Evolutionary conservation across 306 rosid species (phyloP).

Genomic region (Inga leiocalycina): DNA sequence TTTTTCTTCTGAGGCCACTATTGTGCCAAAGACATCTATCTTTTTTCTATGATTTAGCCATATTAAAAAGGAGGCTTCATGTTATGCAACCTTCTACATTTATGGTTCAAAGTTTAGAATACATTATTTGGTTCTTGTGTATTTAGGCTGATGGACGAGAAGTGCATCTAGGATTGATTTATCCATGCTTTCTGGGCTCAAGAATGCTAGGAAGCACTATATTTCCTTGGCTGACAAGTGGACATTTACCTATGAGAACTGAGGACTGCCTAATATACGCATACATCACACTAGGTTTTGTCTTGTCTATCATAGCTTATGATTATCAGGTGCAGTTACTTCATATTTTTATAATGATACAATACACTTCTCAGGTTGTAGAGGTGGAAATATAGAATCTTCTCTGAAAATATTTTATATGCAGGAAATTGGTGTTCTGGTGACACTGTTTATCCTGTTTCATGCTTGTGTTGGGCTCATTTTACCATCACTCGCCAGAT

Average conservation of each 20-base stretch:
- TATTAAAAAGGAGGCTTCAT: background rate
- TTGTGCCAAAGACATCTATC: conserved; percentile 3
- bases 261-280: conserved; percentile 76
- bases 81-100: conserved; percentile 12
- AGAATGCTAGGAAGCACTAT: conserved; percentile 92
- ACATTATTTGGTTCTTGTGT: conserved; percentile 29
- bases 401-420: conserved; percentile 34
- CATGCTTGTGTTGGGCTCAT: conserved; percentile 76
- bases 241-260: conserved; percentile 67
- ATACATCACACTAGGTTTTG: conserved; percentile 60
- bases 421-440: conserved; percentile 87
- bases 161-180: conserved; percentile 82
- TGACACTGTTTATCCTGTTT: conserved; percentile 73
- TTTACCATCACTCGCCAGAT: conserved; percentile 87
- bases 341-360: conserved; percentile 23
- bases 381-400: conserved; percentile 25
- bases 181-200: conserved; percentile 79
- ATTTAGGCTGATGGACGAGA: conserved; percentile 95
- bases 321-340: conserved; percentile 80
- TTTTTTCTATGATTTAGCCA: background rate
- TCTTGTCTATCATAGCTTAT: conserved; percentile 69
- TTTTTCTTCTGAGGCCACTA: conserved; percentile 16
- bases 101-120: background rate
- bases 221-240: conserved; percentile 83
- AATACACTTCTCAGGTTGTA: conserved; percentile 17